Conservation (phyloP, 2,329 filamentous ascomycete genomes). For the Immersiporthe knoxdaviesiana region DNA sequence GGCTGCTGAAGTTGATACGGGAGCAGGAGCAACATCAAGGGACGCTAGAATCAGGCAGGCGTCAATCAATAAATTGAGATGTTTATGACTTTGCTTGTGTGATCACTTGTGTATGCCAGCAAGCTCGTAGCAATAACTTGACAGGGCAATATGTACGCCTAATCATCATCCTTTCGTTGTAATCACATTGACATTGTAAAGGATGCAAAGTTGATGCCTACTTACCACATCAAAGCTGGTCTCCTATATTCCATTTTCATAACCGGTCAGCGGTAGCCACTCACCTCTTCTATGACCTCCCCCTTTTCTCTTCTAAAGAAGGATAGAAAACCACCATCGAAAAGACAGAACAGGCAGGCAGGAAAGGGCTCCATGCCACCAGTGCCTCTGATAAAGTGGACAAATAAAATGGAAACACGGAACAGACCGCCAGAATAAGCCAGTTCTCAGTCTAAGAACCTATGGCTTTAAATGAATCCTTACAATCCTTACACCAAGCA, state of each 20-base stretch:
- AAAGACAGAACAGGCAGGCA: background rate
- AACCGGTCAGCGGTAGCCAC: background rate
- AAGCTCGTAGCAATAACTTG: background rate
- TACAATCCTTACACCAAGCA: background rate
- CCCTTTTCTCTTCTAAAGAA: background rate
- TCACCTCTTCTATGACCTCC: background rate
- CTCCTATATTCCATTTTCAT: background rate
- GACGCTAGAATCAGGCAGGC: too few relatives aligned
- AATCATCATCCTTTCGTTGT: too few relatives aligned
- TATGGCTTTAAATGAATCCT: background rate
- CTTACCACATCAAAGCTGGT: background rate
- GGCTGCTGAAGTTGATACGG: too few relatives aligned
- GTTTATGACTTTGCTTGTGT: background rate
- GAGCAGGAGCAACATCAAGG: too few relatives aligned
- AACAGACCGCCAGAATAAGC: background rate
- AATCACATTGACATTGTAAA: background rate
- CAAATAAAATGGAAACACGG: background rate
- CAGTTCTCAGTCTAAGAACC: background rate
- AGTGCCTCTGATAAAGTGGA: background rate
- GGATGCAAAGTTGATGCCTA: background rate
- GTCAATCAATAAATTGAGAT: background rate
- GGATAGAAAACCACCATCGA: background rate
- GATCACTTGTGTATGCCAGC: background rate
- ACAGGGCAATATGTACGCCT: too few relatives aligned
- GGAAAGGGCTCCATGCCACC: background rate